Base-by-base conservation (phyloP, 2,329 filamentous ascomycete species). In the Alternaria incomplexa region DNA sequence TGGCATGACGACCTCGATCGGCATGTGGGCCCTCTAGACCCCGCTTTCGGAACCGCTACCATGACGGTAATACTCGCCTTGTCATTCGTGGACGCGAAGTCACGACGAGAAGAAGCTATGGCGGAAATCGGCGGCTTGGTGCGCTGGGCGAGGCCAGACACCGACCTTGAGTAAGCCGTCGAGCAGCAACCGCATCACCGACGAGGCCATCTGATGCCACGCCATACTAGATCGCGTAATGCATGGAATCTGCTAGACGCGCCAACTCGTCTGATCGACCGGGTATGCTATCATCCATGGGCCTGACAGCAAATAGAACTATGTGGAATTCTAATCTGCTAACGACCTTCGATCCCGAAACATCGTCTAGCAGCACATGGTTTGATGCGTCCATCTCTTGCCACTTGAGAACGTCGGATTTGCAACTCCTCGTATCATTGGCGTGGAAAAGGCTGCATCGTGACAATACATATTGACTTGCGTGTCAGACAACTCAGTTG, bases 31-130 rank as follows among this genome's bases (percentile, higher is more conserved):
- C 57, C n/a, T 22, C 17, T 57, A 51, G 59, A 67, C 66, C 64
- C 66, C 66, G 66, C 66, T 58, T 58, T 58, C 62, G 66, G 66
- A 68, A 61, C 64, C 66, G 64, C 62, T 53, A 59, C 53, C 23
- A 44, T 25, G 20, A 22, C 47, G 15, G 56, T 51, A 56, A 60
- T 36, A 20, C 43, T 32, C 17, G 13, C 36, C 30, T 43, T 65
- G 52, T 65, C 57, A 69, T 69, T 69, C 22, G 66, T 22, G 62
- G 22, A 56, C 51, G 64, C 66, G 58, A 56, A 4, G n/a, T 64
- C 66, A 68, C 66, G 66, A 60, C 48, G 28, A 40, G 40, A n/a
- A 47, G 40, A 36, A 52, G 28, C 40, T 11, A 26, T 30, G 60
- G 53, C 56, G 63, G 62, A 55, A 62, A 59, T 36, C 26, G 55